Conservation (phyloP, 495 filamentous ascomycete species). For the Aspergillus heteromorphus region DNA sequence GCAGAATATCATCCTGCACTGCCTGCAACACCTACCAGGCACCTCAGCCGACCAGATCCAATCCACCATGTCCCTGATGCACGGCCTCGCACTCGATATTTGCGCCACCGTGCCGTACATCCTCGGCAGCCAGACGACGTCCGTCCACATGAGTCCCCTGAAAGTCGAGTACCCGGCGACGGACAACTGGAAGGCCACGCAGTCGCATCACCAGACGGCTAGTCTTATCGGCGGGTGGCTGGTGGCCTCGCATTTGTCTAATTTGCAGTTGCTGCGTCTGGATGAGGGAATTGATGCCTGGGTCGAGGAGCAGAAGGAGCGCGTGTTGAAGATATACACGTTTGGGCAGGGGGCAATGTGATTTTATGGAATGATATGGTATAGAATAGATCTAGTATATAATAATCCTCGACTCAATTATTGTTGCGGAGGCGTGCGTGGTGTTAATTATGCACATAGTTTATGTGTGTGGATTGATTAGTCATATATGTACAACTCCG, state of each 20-base stretch:
- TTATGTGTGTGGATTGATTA: too few species aligned
- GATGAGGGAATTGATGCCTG: constrained; percentile 24
- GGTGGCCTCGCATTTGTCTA: constrained; percentile 20
- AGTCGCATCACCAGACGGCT: constrained; percentile 26
- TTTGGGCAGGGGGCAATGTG: constrained; percentile 1
- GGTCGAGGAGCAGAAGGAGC: constrained; percentile 27
- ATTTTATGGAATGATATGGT: too few species aligned
- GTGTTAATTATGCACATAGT: too few species aligned
- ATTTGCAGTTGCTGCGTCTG: constrained; percentile 18
- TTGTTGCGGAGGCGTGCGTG: too few species aligned
- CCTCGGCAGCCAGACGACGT: constrained; percentile 33
- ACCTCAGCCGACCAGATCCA: constrained; percentile 10
- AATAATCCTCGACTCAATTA: neutral
- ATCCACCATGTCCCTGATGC: constrained; percentile 18
- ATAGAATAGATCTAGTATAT: neutral
- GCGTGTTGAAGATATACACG: constrained; percentile 30
- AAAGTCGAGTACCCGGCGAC: constrained; percentile 34
- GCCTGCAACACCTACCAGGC: constrained; percentile 19
- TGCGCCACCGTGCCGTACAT: constrained; percentile 39
- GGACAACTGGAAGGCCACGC: constrained; percentile 22
- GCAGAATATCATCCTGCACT: constrained; percentile 45
- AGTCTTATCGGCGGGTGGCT: constrained; percentile 37
- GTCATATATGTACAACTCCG: too few species aligned
- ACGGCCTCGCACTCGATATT: constrained; percentile 33
- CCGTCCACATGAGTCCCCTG: constrained; percentile 24